Evolutionary conservation across 345 rosid genomes (phyloP).

Genomic region (Corchorus olitorius): DNA sequence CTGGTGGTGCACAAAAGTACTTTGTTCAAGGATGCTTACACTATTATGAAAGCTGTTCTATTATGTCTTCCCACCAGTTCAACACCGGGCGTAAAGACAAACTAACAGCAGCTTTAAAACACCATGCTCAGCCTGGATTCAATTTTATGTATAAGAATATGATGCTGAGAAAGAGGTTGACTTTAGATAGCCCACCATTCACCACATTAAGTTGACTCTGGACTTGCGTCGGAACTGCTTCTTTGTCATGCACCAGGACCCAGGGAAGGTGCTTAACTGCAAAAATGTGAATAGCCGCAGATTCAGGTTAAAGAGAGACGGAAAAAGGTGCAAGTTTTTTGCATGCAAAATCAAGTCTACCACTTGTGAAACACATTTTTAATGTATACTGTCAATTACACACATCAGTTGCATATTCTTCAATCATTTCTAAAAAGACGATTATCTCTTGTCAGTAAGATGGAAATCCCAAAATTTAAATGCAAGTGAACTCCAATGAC

Average conservation of each 20-base stretch:
- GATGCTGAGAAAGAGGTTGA: not conserved
- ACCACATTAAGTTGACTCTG: constrained; percentile 58
- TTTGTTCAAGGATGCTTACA: too few species aligned
- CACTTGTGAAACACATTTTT: not conserved
- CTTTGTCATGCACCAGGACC: constrained; percentile 75
- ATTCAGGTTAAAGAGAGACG: not conserved
- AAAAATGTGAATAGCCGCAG: not conserved
- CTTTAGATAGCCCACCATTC: constrained; percentile 20
- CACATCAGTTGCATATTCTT: not conserved
- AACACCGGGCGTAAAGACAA: too few species aligned
- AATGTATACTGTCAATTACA: not conserved
- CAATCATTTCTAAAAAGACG: not conserved
- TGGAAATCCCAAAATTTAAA: not conserved
- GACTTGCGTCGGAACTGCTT: constrained; percentile 68
- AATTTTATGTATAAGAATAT: not conserved
- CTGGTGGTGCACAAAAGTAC: too few species aligned
- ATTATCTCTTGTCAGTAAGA: not conserved
- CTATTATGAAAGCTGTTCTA: too few species aligned
- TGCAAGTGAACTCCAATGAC: not conserved
- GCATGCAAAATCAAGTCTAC: not conserved
- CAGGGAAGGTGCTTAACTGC: constrained; percentile 88
- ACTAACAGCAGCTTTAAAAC: too few species aligned
- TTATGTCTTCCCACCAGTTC: too few species aligned
- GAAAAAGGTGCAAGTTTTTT: not conserved
- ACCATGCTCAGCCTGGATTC: not conserved